Evolutionary conservation across 2,329 filamentous ascomycete genomes (phyloP), one percentile per base, ranked within the genome.

Genomic region (Aspergillus fructus): DNA sequence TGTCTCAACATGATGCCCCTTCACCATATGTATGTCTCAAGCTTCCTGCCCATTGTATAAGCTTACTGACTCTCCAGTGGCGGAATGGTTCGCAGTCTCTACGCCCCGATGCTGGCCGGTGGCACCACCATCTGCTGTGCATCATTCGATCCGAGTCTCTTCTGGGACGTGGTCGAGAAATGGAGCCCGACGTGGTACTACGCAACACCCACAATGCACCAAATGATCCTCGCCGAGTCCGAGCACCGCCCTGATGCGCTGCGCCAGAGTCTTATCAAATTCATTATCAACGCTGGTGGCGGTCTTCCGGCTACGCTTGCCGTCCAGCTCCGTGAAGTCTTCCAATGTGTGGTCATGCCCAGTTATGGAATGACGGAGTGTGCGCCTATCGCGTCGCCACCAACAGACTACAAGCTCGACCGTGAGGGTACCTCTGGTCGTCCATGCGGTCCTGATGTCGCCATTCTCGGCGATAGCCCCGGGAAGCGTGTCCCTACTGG

Each of bases 361-460:
- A 83, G 81, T 60, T 85, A 85, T 62, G 83, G 82, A 17, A 84
- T 85, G 82, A 85, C 82, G 1, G 82, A 84, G 71, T 84, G 82
- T 62, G 84, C 84, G 80, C 82, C 82, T 0, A 84, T 84, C 47
- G 82, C 80, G 3, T 83, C 81, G 3, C 82, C 82, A 2, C 81
- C 81, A 0, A 68, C 83, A n/a, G 66, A 78, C 59, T 84, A 84
- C 62, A 68, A 70, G 27, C 73, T 84, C 4, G 80, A 83, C 53
- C 78, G 79, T 4, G 73, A 78, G 42, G 82, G 82, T 2, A 84
- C 82, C 3, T 84, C 81, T 1, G 82, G 82, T 24, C 68, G 82
- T 48, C 77, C 75, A 27, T 78, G 78, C 7, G 82, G 82, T 1
- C 81, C 81, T 5, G 81, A 83, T 23, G 70, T 84, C 8, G 67